These are phyloP conservation scores for Solanum raphanifolium DNA, from an alignment of 257 asterid species.

Conservation along the genomic window DNA sequence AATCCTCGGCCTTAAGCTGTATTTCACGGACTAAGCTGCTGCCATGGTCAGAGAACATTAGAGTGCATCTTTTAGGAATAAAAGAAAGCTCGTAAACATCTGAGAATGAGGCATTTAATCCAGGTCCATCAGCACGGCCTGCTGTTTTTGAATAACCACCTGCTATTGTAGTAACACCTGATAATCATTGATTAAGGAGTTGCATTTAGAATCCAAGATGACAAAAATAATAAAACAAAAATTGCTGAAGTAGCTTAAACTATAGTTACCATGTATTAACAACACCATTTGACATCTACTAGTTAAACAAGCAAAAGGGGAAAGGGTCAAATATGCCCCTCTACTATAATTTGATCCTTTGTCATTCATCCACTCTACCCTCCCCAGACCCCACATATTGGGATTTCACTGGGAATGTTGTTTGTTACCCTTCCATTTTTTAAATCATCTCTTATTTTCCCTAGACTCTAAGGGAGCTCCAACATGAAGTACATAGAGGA, in stretches of 20 bases:
- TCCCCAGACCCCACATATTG: neutral
- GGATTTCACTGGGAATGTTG: neutral
- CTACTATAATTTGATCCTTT: neutral
- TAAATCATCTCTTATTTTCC: neutral
- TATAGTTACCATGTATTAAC: neutral
- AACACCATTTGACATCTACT: neutral
- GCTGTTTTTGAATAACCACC: constrained; percentile 53
- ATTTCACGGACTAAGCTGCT: constrained; percentile 62
- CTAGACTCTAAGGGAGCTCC: neutral
- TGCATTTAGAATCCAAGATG: neutral
- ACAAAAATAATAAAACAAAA: neutral
- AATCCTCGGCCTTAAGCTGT: constrained; percentile 55
- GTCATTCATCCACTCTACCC: neutral
- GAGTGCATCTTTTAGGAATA: constrained; percentile 55
- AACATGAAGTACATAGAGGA: neutral
- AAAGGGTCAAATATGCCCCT: neutral
- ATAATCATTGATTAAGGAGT: neutral
- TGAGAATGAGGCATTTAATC: constrained; percentile 63
- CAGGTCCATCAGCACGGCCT: constrained; percentile 67
- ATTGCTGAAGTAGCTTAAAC: neutral
- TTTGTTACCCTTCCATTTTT: neutral
- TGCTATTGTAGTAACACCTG: constrained; percentile 90
- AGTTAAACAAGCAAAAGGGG: neutral
- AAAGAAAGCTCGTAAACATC: constrained; percentile 42
- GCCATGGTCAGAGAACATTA: constrained; percentile 66